Conservation (phyloP, 108 stramenopile genomes). For the Halocafeteria seosinensis region DNA sequence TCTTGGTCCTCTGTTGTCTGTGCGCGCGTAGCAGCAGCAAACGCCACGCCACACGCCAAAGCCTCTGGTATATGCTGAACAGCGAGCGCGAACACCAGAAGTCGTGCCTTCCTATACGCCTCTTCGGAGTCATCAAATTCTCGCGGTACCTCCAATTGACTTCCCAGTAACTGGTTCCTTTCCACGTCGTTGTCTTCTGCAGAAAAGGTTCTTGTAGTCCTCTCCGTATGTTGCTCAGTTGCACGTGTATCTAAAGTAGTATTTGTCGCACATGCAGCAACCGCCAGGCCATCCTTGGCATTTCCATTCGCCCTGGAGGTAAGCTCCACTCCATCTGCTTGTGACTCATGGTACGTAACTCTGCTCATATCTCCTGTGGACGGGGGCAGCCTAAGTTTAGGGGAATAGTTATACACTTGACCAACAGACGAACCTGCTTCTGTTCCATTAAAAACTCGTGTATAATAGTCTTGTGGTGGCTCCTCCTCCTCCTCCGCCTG, state of each 20-base stretch:
- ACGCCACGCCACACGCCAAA: background rate
- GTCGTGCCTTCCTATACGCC: background rate
- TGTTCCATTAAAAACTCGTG: background rate
- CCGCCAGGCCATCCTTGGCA: background rate
- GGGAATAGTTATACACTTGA: no score
- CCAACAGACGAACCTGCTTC: background rate
- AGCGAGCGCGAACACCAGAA: background rate
- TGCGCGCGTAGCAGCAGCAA: background rate
- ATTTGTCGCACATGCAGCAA: background rate
- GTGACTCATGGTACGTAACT: no score
- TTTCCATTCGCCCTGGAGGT: background rate
- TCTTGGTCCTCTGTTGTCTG: background rate
- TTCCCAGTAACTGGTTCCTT: no score
- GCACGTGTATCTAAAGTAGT: background rate
- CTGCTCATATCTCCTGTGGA: no score
- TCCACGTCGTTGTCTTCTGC: background rate
- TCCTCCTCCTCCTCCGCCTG: background rate
- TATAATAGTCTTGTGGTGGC: background rate
- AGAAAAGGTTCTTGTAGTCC: background rate
- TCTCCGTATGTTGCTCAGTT: background rate
- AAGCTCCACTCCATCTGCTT: no score
- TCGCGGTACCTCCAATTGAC: background rate
- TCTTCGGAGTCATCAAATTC: background rate
- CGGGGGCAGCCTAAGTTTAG: no score
- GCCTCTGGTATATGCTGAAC: background rate